Conservation (phyloP, 352 stramenopile genomes). For the Phytophthora ramorum region DNA sequence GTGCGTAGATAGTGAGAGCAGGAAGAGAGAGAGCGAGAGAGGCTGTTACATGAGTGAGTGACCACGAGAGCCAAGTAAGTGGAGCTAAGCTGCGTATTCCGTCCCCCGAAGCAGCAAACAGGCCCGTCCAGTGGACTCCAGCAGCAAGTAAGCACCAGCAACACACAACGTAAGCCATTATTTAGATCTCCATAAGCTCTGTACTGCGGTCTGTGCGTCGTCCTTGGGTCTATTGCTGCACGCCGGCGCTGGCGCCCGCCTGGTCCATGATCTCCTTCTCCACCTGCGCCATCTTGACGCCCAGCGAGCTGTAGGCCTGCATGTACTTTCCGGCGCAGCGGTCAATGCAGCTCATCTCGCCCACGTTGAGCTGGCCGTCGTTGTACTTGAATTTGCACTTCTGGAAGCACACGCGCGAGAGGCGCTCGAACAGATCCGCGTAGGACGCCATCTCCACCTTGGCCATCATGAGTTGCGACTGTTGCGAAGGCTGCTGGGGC, state of each 20-base stretch:
- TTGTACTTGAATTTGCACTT: conserved; percentile 97
- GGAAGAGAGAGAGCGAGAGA: conserved; percentile 1
- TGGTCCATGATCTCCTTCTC: conserved; percentile 93
- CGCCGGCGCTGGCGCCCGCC: conserved; percentile 53
- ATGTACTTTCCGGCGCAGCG: conserved; percentile 98
- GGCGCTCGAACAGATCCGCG: conserved; percentile 91
- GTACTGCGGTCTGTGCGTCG: background rate
- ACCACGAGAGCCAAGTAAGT: conserved; percentile 18
- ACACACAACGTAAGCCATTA: conserved; percentile 49
- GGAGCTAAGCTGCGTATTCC: conserved; percentile 11
- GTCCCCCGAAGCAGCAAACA: conserved; percentile 10
- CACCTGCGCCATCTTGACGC: conserved; percentile 95
- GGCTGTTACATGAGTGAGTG: conserved; percentile 3
- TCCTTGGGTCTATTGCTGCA: conserved; percentile 43
- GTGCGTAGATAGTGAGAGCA: conserved; percentile 19
- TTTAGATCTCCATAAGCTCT: conserved; percentile 51
- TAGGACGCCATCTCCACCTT: conserved; percentile 94
- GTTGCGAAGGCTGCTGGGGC: conserved; percentile 63
- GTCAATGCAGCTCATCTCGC: conserved; percentile 99
- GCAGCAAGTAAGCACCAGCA: conserved; percentile 2
- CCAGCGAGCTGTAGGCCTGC: conserved; percentile 95
- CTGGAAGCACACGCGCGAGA: conserved; percentile 93
- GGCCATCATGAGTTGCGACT: conserved; percentile 87
- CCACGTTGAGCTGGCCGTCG: conserved; percentile 96
- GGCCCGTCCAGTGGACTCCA: background rate